Evolutionary conservation across 2,329 filamentous ascomycete genomes (phyloP), one percentile per base, ranked within the genome.

Genomic region (Xylariaceae sp.): DNA sequence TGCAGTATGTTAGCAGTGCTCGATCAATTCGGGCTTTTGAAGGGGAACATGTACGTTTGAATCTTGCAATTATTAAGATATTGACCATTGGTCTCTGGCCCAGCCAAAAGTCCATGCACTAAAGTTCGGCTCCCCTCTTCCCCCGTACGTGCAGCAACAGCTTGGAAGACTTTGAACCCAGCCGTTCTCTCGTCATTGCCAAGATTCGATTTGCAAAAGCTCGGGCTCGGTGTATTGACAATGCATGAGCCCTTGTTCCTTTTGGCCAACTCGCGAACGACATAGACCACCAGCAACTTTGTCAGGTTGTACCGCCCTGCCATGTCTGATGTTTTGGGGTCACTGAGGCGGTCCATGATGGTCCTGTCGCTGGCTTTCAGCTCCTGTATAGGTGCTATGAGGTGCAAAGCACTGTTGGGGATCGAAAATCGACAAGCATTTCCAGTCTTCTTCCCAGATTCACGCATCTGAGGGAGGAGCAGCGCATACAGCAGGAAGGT

Each of bases 71-170:
- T 61, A 0, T 53, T 57, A 42, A 67, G 49, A 25, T 64, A 67
- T 21, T 66, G 56, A 1, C 66, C 66, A 25, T 65, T 55, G 0
- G 48, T 64, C 32, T 67, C 67, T 1, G 41, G 22, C 0, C 64
- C 64, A 1, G 58, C 61, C 2, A 64, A 32, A 2, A 65, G 40
- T 0, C 56, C 65, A 32, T 60, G 39, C 0, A 67, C 60, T 2
- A 68, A 52, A 1, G 55, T 54, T 0, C 66, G 58, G 22, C 63
- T 64, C 0, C 75, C 76, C 39, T 69, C 67, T 53, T 78, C 76
- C 0, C 70, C 64, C 0, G 64, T 66, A 1, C 73, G 64, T 1
- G 69, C 74, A 10, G 74, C 22, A 10, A 71, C 19, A 17, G 32
- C 40, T 3, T 50, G 46, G 16, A 55, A 50, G 2, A 47, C 17